Conservation (phyloP, 73 alveolate species). For the Paramecium sonneborni region DNA sequence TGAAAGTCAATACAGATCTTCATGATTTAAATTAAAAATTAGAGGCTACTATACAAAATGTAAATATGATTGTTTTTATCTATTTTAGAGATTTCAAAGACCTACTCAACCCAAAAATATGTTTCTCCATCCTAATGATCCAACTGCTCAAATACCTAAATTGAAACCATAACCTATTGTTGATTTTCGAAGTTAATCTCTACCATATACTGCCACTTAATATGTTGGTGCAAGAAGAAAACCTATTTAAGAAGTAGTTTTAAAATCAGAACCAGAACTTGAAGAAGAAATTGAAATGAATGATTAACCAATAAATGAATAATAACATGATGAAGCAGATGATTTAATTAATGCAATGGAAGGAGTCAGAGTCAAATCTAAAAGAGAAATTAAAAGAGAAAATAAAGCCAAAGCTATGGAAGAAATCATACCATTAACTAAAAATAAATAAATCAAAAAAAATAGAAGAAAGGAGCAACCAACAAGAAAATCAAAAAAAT, state of each 20-base stretch:
- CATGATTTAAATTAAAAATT: slow-evolving; percentile 51
- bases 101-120: slow-evolving; percentile 25
- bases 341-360: slow-evolving; percentile 53
- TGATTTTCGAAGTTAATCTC: slow-evolving; percentile 60
- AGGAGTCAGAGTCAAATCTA: neutral
- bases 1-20: neutral
- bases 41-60: slow-evolving; percentile 62
- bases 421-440: slow-evolving; percentile 4
- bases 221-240: slow-evolving; percentile 67
- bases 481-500: slow-evolving; percentile 5
- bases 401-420: slow-evolving; percentile 30
- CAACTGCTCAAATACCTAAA: slow-evolving; percentile 59
- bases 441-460: neutral
- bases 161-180: slow-evolving; percentile 34
- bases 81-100: slow-evolving; percentile 18
- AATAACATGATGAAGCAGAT: slow-evolving; percentile 18
- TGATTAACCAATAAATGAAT: neutral
- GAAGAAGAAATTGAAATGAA: slow-evolving; percentile 1
- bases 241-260: neutral
- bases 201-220: slow-evolving; percentile 59
- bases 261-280: neutral
- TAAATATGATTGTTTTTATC: neutral
- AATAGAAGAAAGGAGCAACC: slow-evolving; percentile 37
- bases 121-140: slow-evolving; percentile 59
- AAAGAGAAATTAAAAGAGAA: neutral